These are phyloP conservation scores for Candida oleophila DNA, from an alignment of 805 yeast species.

Conservation along the genomic window DNA sequence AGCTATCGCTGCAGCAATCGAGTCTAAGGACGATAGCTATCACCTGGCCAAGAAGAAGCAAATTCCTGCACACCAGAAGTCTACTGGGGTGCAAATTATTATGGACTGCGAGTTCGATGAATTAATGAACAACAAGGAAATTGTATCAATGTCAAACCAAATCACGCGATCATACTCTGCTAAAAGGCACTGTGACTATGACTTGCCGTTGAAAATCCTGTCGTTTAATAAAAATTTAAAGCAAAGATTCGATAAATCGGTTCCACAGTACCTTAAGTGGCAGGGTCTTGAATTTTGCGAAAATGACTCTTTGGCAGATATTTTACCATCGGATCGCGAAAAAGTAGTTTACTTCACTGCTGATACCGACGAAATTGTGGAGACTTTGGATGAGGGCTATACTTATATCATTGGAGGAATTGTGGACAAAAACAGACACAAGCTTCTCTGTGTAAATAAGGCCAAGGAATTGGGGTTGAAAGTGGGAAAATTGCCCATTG, in stretches of 20 bases:
- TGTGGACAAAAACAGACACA: slow-evolving; percentile 91
- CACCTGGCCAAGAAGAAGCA: slow-evolving; percentile 27
- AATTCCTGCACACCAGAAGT: slow-evolving; percentile 45
- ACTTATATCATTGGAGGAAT: slow-evolving; percentile 94
- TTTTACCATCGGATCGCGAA: slow-evolving; percentile 27
- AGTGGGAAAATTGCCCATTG: slow-evolving; percentile 84
- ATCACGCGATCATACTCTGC: slow-evolving; percentile 80
- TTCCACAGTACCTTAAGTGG: slow-evolving; percentile 68
- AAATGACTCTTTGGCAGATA: slow-evolving; percentile 28
- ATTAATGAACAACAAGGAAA: slow-evolving; percentile 73
- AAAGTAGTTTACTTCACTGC: slow-evolving; percentile 75
- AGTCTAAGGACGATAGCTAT: slow-evolving; percentile 22
- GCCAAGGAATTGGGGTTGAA: slow-evolving; percentile 70
- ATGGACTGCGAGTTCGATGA: slow-evolving; percentile 92
- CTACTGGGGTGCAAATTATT: slow-evolving; percentile 55
- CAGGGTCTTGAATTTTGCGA: slow-evolving; percentile 53
- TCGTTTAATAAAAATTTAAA: slow-evolving; percentile 66
- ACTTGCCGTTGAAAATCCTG: slow-evolving; percentile 58
- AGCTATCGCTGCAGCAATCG: slow-evolving; percentile 11
- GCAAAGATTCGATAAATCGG: slow-evolving; percentile 63
- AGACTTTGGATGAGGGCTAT: slow-evolving; percentile 60
- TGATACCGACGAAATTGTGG: slow-evolving; percentile 73
- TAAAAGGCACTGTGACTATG: slow-evolving; percentile 58
- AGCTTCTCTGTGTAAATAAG: slow-evolving; percentile 74
- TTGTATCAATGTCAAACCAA: slow-evolving; percentile 73